These are phyloP conservation scores for Ambispora gerdemannii DNA, from an alignment of 192 early-diverging fungal genomes.

Conservation along the genomic window DNA sequence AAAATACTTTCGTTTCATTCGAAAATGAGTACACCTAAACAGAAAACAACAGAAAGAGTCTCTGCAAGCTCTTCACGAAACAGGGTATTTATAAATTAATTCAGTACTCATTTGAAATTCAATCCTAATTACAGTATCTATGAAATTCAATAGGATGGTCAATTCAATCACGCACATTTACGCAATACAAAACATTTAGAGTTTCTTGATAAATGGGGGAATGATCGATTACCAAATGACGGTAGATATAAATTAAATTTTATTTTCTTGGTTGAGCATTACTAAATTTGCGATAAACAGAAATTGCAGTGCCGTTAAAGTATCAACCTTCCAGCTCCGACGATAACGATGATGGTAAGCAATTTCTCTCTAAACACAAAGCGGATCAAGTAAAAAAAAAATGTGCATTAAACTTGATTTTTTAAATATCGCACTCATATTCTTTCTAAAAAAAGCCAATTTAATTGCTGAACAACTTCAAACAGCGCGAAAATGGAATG, in stretches of 20 bases:
- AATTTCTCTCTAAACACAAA: not conserved
- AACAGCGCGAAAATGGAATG: not conserved
- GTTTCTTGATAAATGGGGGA: slow-evolving; percentile 24
- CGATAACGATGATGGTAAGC: slow-evolving; percentile 13
- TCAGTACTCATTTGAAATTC: not conserved
- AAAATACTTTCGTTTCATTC: too few relatives aligned
- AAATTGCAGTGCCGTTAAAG: slow-evolving; percentile 20
- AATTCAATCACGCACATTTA: slow-evolving; percentile 22
- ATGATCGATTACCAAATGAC: slow-evolving; percentile 16
- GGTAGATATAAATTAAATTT: too few relatives aligned
- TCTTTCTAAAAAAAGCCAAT: not conserved
- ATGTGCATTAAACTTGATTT: too few relatives aligned
- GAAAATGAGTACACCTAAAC: too few relatives aligned
- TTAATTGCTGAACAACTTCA: not conserved
- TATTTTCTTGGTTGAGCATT: not conserved
- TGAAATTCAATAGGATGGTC: slow-evolving; percentile 12
- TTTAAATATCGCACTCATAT: not conserved
- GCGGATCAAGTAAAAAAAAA: too few relatives aligned
- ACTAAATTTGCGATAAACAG: not conserved
- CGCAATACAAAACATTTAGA: slow-evolving; percentile 22
- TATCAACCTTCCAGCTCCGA: slow-evolving; percentile 1
- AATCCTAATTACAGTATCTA: not conserved
- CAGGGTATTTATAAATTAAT: not conserved
- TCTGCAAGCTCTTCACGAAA: not conserved
- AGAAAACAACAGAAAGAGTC: too few relatives aligned